Percentiles rank a stretch among this genome's conserved stretches.
phyloP scores from a whole-genome alignment of 2,329 filamentous ascomycete species.

The Fusarium sp. region DNA sequence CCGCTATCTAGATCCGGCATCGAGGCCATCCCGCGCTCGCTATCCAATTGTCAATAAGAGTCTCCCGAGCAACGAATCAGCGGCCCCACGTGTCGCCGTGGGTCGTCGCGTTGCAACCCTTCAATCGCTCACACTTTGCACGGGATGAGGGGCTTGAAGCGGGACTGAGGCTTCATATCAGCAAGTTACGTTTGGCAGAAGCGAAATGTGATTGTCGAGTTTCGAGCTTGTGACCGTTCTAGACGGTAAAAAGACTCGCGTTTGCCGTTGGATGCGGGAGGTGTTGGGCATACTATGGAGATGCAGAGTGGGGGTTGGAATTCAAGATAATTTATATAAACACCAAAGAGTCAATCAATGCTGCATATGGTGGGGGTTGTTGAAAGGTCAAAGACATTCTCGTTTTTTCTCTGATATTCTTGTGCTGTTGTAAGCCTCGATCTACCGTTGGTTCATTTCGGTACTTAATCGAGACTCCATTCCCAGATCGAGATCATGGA shows the following conservation, averaged over 20 bases:
- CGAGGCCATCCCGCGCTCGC: slow-evolving; percentile 8
- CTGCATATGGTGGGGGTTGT: not conserved
- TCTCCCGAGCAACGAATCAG: slow-evolving; percentile 41
- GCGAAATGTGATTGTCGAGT: slow-evolving; percentile 28
- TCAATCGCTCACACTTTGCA: not conserved
- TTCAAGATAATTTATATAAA: slow-evolving; percentile 29
- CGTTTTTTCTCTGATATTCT: slow-evolving; percentile 1
- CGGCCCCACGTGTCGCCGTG: slow-evolving; percentile 42
- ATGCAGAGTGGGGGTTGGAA: slow-evolving; percentile 13
- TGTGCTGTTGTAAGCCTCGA: not conserved
- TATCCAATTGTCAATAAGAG: slow-evolving; percentile 12
- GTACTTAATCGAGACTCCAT: slow-evolving; percentile 12
- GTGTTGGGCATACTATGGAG: not conserved
- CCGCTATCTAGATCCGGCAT: slow-evolving; percentile 6
- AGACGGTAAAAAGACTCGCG: slow-evolving; percentile 9
- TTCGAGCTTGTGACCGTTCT: slow-evolving; percentile 7
- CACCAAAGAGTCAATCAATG: slow-evolving; percentile 16
- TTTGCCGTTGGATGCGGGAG: slow-evolving; percentile 20
- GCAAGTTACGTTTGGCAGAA: slow-evolving; percentile 29
- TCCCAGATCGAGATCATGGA: slow-evolving; percentile 44
- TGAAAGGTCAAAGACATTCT: slow-evolving; percentile 1
- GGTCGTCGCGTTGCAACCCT: slow-evolving; percentile 22
- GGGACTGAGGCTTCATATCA: slow-evolving; percentile 16
- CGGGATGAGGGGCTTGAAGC: slow-evolving; percentile 16
- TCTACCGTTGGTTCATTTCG: not conserved